Evolutionary conservation across 164 flowering plant species (phyloP).

Genomic region (Berberis vulgaris): DNA sequence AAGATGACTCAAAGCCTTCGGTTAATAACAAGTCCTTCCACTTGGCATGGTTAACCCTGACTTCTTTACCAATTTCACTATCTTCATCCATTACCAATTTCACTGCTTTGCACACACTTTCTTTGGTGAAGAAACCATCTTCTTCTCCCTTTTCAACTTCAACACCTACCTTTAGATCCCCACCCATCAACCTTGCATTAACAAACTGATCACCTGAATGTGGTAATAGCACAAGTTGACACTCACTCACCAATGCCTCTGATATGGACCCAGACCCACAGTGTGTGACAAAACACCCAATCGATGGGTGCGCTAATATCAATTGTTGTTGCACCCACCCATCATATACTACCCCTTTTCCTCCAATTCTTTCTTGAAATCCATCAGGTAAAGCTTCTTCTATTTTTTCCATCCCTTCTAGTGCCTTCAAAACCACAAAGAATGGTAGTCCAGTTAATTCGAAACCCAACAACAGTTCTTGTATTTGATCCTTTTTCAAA

Average conservation of each 20-base stretch:
- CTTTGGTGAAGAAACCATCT: background rate
- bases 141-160: background rate
- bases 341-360: background rate
- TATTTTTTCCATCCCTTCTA: background rate
- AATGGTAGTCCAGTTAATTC: background rate
- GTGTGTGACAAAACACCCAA: background rate
- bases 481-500: background rate
- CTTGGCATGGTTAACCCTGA: background rate
- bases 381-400: background rate
- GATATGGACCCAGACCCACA: background rate
- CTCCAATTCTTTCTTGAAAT: background rate
- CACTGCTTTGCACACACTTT: slow-evolving; percentile 1
- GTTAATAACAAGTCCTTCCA: slow-evolving; percentile 1
- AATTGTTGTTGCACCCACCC: background rate
- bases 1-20: background rate
- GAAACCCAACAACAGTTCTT: background rate
- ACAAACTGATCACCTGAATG: background rate
- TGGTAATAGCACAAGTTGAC: background rate
- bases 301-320: background rate
- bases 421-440: background rate
- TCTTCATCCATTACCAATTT: background rate
- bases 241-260: background rate
- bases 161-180: background rate
- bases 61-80: background rate
- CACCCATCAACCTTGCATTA: background rate